Conservation (phyloP, 1,284 basidiomycete genomes). For the Microbotryum lychnidis-dioicae region DNA sequence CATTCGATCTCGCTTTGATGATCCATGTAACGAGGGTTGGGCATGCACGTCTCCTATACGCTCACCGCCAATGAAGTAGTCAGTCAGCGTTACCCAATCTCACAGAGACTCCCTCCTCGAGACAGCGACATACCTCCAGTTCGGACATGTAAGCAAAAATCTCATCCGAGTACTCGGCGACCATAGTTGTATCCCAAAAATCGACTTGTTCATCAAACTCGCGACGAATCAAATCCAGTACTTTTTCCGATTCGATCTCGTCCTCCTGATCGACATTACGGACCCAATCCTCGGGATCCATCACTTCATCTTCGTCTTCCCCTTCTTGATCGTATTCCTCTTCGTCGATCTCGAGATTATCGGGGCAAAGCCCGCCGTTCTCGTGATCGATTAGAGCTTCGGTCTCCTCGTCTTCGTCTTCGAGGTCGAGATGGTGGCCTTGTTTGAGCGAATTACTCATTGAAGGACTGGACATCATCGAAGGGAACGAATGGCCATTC, state of each 20-base stretch:
- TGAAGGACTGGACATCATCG: neutral
- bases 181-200: constrained; percentile 88
- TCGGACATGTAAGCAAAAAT: constrained; percentile 95
- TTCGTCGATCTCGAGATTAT: constrained; percentile 24
- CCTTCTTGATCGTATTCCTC: neutral
- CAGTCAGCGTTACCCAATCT: neutral
- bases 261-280: constrained; percentile 17
- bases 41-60: constrained; percentile 74
- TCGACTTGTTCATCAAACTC: constrained; percentile 55
- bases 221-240: constrained; percentile 38
- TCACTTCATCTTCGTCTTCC: constrained; percentile 4
- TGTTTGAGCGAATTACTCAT: constrained; percentile 12
- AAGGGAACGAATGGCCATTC: neutral
- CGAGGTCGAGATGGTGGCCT: constrained; percentile 40
- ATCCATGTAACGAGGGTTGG: constrained; percentile 87
- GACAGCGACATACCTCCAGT: constrained; percentile 58
- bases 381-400: constrained; percentile 37
- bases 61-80: neutral
- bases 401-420: constrained; percentile 42
- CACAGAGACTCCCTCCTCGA: neutral
- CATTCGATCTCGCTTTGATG: constrained; percentile 91
- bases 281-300: constrained; percentile 26
- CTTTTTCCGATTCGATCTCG: constrained; percentile 16
- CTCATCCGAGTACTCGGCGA: constrained; percentile 93
- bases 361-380: constrained; percentile 28